Evolutionary conservation across 2,329 filamentous ascomycete species (phyloP).

Genomic region (Sphaerostilbella broomeana): DNA sequence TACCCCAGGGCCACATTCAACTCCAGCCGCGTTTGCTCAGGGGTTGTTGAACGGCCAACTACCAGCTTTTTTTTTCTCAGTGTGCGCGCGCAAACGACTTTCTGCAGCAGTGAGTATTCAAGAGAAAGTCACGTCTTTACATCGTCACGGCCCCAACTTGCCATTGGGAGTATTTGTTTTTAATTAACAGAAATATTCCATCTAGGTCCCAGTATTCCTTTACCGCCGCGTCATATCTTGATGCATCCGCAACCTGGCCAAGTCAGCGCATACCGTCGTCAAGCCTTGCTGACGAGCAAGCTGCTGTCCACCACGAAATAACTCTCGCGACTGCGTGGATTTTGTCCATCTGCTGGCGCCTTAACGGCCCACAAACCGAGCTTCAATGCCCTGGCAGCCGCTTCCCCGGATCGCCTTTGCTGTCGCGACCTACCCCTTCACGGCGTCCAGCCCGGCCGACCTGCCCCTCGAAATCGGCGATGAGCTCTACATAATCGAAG

Average conservation of each 20-base stretch:
- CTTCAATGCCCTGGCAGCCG: conserved; percentile 88
- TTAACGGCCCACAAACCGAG: conserved; percentile 14
- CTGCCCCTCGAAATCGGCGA: conserved; percentile 95
- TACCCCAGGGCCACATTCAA: conserved; percentile 2
- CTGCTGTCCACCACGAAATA: conserved; percentile 5
- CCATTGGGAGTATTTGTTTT: too few species aligned
- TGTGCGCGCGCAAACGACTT: conserved; percentile 7
- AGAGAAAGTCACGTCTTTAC: too few species aligned
- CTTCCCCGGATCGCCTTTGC: conserved; percentile 96
- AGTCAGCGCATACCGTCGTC: conserved; percentile 12
- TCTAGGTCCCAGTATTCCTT: conserved; percentile 17
- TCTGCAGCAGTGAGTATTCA: conserved; percentile 4
- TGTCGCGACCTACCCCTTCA: conserved; percentile 90
- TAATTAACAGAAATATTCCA: conserved; percentile 1
- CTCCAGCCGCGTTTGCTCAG: conserved; percentile 23
- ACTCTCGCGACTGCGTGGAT: conserved; percentile 2
- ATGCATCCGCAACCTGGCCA: conserved; percentile 22
- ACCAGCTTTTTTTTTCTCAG: conserved; percentile 3
- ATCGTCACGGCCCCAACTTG: too few species aligned
- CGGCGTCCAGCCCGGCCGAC: conserved; percentile 78
- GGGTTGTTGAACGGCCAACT: conserved; percentile 18
- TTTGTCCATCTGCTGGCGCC: conserved; percentile 11
- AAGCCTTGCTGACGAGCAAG: conserved; percentile 14
- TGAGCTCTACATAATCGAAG: conserved; percentile 97
- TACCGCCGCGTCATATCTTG: conserved; percentile 20